These are phyloP conservation scores for Camellia japonica DNA, from an alignment of 148 eudicot genomes.

Conservation along the genomic window DNA sequence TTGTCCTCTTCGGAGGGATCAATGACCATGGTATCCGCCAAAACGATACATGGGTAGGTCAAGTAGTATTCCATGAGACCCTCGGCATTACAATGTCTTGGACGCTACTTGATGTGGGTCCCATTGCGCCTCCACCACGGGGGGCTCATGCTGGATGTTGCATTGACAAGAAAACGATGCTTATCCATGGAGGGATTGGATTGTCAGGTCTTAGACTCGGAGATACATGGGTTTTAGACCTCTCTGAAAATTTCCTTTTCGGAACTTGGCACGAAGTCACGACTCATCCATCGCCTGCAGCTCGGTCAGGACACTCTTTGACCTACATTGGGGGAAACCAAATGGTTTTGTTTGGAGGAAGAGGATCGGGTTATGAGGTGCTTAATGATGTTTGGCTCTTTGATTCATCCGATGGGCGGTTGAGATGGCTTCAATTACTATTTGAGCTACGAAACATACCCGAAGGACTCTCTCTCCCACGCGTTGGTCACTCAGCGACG, in stretches of 20 bases:
- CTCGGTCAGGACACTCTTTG: slow-evolving; percentile 90
- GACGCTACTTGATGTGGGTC: slow-evolving; percentile 69
- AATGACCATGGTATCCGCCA: slow-evolving; percentile 87
- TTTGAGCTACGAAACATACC: slow-evolving; percentile 53
- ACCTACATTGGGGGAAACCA: slow-evolving; percentile 52
- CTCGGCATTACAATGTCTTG: slow-evolving; percentile 54
- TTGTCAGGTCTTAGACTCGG: slow-evolving; percentile 74
- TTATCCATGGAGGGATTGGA: slow-evolving; percentile 93
- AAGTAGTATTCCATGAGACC: slow-evolving; percentile 34
- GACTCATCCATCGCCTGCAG: slow-evolving; percentile 56
- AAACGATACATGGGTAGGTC: slow-evolving; percentile 91
- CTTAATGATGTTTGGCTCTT: slow-evolving; percentile 84
- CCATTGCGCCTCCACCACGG: slow-evolving; percentile 75
- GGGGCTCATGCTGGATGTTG: slow-evolving; percentile 98
- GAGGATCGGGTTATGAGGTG: slow-evolving; percentile 81
- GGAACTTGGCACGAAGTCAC: slow-evolving; percentile 79
- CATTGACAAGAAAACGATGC: slow-evolving; percentile 59
- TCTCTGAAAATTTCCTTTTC: slow-evolving; percentile 56
- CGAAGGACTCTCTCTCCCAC: slow-evolving; percentile 61
- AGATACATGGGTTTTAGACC: slow-evolving; percentile 84
- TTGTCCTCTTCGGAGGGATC: slow-evolving; percentile 90
- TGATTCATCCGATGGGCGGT: slow-evolving; percentile 46
- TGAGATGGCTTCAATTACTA: slow-evolving; percentile 59
- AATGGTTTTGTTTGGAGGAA: slow-evolving; percentile 81
- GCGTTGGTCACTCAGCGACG: slow-evolving; percentile 96